Evolutionary conservation across 1,284 basidiomycete genomes (phyloP), one percentile per base, ranked within the genome.

Genomic region (Sanghuangporus weigelae): DNA sequence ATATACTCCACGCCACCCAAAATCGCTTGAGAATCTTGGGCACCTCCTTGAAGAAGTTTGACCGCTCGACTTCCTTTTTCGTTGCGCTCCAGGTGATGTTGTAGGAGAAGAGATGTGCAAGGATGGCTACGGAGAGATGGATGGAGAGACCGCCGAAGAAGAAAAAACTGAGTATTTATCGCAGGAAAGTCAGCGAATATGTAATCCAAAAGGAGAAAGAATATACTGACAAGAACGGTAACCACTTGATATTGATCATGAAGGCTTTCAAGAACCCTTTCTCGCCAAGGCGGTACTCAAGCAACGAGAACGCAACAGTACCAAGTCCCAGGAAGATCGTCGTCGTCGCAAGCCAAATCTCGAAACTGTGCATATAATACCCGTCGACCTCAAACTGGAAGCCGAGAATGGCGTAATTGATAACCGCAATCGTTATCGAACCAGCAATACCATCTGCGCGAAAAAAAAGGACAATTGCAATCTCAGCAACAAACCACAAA

Each of bases 11-110:
- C 49, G 86, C 78, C 26, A 85, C 69, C 74, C 88, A 85, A 76
- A 91, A 91, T 14, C 89, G 83, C 68, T 86, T 85, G 71, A 87
- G 76, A 72, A 94, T 94, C 66, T 81, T 84, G 0, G 93, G 93
- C 10, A 93, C 86, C 73, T 95, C 93, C 59, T 88, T 84, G 84
- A 92, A 95, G 78, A 95, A 94, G 73, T 93, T 93, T 16, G 86
- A 90, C 59, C 84, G 80, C 73, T 91, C 86, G 60, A 90, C 89
- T 71, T 92, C 90, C 78, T 92, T 92, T 73, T 83, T 86, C 2
- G 88, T 90, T 23, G 88, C 88, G 14, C 82, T 83, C 90, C 90
- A 93, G 12, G 81, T 84, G 78, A 95, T 95, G 74, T 94, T 85
- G 75, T 91, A 92, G 2, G 90, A 90, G 73, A 93, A 86, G 60